A percentile compares a stretch with the other conserved stretches of the same genome.
phyloP scores from a whole-genome alignment of 345 rosid genomes.

The Gossypioides kirkii region DNA sequence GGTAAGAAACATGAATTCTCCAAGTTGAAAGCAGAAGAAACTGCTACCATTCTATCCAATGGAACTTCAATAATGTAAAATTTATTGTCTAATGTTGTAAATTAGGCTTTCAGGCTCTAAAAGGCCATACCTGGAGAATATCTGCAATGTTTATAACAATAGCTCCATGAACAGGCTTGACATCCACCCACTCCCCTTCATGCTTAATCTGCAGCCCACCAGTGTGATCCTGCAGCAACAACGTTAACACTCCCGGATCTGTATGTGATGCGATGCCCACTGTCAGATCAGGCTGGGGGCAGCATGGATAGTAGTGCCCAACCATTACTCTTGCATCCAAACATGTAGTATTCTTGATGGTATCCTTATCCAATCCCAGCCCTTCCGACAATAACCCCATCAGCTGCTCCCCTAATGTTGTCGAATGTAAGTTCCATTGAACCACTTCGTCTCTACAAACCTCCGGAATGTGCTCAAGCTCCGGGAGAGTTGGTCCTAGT shows the following conservation, averaged over 20 bases:
- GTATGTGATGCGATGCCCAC: conserved; percentile 42
- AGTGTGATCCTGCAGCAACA: conserved; percentile 39
- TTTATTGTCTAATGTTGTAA: too few relatives aligned
- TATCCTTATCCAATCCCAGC: conserved; percentile 29
- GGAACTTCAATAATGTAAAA: too few relatives aligned
- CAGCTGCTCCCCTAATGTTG: conserved; percentile 29
- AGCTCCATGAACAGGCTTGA: conserved; percentile 43
- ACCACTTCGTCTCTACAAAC: conserved; percentile 34
- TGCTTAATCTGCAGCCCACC: conserved; percentile 55
- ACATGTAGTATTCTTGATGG: conserved; percentile 35
- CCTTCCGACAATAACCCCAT: conserved; percentile 48
- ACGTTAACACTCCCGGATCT: conserved; percentile 40
- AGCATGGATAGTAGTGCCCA: conserved; percentile 45
- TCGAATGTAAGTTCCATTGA: conserved; percentile 35
- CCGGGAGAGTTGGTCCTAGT: conserved; percentile 21
- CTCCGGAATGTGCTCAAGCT: conserved; percentile 36
- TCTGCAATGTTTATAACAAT: conserved; percentile 49
- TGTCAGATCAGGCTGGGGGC: conserved; percentile 58
- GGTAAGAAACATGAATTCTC: too few relatives aligned
- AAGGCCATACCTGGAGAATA: conserved; percentile 36
- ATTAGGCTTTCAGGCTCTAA: too few relatives aligned
- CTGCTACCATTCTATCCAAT: too few relatives aligned
- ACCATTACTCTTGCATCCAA: conserved; percentile 35
- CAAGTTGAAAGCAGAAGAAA: too few relatives aligned
- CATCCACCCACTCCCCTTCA: conserved; percentile 42